Percentiles rank a stretch among this genome's conserved stretches.
phyloP scores from a whole-genome alignment of 768 basidiomycete genomes.

The Termitomyces sp. region DNA sequence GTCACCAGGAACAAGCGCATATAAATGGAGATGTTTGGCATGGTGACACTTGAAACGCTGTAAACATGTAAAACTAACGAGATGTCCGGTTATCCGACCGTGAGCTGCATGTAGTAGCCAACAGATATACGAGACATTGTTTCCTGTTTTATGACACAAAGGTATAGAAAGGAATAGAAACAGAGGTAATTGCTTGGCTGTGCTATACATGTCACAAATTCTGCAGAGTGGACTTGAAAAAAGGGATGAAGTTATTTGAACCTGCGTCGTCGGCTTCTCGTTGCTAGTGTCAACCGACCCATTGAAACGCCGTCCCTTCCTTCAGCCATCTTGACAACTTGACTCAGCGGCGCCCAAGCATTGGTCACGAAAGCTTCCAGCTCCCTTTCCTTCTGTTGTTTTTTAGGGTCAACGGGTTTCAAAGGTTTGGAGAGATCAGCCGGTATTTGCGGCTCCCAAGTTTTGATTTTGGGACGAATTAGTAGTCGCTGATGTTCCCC shows the following conservation, averaged over 20 bases:
- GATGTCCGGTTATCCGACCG: neutral
- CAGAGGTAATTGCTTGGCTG: neutral
- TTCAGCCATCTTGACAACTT: slow-evolving; percentile 57
- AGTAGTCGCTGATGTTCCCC: slow-evolving; percentile 27
- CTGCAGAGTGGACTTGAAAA: neutral
- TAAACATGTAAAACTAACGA: neutral
- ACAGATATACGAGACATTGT: slow-evolving; percentile 3
- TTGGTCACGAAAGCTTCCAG: slow-evolving; percentile 27
- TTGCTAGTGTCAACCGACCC: slow-evolving; percentile 35
- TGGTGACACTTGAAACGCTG: neutral
- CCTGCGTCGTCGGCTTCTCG: slow-evolving; percentile 8
- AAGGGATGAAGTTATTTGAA: slow-evolving; percentile 3
- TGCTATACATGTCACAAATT: neutral
- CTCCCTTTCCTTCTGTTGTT: slow-evolving; percentile 12
- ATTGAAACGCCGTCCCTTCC: slow-evolving; percentile 44
- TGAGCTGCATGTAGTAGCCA: neutral
- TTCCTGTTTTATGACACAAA: neutral
- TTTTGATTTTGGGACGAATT: slow-evolving; percentile 5
- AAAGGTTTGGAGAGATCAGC: slow-evolving; percentile 9
- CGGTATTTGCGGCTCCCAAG: slow-evolving; percentile 36
- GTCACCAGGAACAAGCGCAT: neutral
- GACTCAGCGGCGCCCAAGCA: slow-evolving; percentile 44
- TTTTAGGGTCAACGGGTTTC: slow-evolving; percentile 2
- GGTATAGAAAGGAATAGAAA: neutral
- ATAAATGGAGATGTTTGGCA: neutral